Evolutionary conservation across 2,329 filamentous ascomycete species (phyloP), one percentile per base, ranked within the genome.

Genomic region (Paraphaeosphaeria sporulosa): DNA sequence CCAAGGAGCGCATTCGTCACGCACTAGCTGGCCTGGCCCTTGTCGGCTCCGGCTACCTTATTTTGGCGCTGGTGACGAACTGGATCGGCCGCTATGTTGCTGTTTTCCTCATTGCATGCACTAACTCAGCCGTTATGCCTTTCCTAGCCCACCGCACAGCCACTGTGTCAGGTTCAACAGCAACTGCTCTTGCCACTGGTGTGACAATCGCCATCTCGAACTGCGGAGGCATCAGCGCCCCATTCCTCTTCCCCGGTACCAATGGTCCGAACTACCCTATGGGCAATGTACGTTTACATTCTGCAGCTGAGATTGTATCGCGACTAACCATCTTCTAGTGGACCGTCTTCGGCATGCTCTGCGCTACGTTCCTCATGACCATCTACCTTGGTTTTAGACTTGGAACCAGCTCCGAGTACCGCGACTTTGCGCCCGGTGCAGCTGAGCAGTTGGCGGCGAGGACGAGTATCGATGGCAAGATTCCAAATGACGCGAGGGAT

Each of bases 171-270:
- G 66, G 66, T 1, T 69, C 64, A 2, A 69, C 66, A 8, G 66
- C 66, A 23, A 69, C 66, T 3, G 66, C 66, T n/a, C 42, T 69
- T 13, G 66, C 66, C 13, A 69, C 66, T 5, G 66, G 64, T 42
- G 66, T 69, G 2, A 69, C 66, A 0, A 67, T 69, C 38, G 66
- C 66, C 6, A 64, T 69, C 46, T 69, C 66, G 8, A 69, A 67
- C 38, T 65, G 63, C 19, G 66, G 66, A 21, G 66, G 66, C 15
- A 69, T 69, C 42, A 67, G 66, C 34, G 66, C 66, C 13, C 66
- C 66, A 1, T 69, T 69, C 44, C 30, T 69, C 13, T 69, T 67
- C 38, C 66, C 64, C 12, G 57, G 55, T 25, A 58, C 56, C 0
- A 48, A 65, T 30, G 66, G 66, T 0, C 66, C 66, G 15, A 69